Evolutionary conservation across 768 basidiomycete genomes (phyloP).

Genomic region (Kwoniella botswanensis): DNA sequence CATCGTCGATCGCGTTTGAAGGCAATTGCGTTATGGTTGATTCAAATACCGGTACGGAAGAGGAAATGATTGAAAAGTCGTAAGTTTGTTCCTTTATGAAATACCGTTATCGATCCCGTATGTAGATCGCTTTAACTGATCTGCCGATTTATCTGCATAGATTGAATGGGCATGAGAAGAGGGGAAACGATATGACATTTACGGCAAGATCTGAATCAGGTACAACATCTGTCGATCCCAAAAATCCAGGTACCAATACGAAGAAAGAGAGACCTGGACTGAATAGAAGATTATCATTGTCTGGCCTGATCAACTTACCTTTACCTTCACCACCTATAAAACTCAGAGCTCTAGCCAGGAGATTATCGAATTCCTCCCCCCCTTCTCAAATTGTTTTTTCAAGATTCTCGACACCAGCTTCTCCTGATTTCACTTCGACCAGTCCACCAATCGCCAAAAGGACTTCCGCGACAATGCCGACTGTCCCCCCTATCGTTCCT

Average conservation of each 20-base stretch:
- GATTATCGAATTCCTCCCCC: conserved; percentile 17
- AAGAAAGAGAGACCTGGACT: too few relatives aligned
- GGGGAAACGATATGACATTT: background rate
- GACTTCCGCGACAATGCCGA: conserved; percentile 13
- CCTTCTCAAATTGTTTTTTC: conserved; percentile 6
- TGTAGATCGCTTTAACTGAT: background rate
- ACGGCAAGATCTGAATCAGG: conserved; percentile 6
- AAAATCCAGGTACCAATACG: background rate
- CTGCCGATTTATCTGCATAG: background rate
- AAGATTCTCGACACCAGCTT: conserved; percentile 9
- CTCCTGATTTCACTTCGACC: conserved; percentile 11
- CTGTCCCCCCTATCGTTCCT: conserved; percentile 10
- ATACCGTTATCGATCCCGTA: background rate
- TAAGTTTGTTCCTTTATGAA: background rate
- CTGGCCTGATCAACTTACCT: conserved; percentile 10
- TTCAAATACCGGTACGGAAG: conserved; percentile 12
- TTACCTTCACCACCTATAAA: conserved; percentile 10
- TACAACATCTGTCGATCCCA: background rate
- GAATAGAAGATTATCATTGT: conserved; percentile 13
- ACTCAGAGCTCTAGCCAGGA: conserved; percentile 8
- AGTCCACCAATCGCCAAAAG: conserved; percentile 5
- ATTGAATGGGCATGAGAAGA: background rate
- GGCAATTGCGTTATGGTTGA: conserved; percentile 18
- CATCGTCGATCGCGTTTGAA: conserved; percentile 9
- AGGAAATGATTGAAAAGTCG: conserved; percentile 1